Evolutionary conservation across 2,329 filamentous ascomycete species (phyloP), one percentile per base, ranked within the genome.

Genomic region (Meredithiella fracta): DNA sequence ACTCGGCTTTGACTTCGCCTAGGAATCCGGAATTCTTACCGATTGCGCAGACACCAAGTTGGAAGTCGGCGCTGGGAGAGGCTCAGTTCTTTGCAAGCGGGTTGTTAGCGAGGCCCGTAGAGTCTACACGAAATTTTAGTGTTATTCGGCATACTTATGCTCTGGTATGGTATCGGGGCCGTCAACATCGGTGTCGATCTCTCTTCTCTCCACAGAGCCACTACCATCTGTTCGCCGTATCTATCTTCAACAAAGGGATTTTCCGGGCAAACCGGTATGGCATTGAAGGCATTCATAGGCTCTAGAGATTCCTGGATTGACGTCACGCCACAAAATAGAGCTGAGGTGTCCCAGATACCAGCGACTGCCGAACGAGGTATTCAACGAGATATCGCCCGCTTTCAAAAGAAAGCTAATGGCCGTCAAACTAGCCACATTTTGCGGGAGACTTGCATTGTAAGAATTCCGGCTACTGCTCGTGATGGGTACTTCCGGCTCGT

Each of bases 401-500:
- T 85, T 34, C 62, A 69, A 1, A 82, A 79, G 59, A 82, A 77
- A 60, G 73, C 73, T 0, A 66, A 71, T 1, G 71, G 73, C 1
- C 62, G 64, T n/a, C 60, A 68, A 1, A 67, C 67, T 57, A 71
- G 67, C 1, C 80, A 85, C 57, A 55, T 68, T 0, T 66, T 79
- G 0, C 71, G 81, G 1, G 80, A 85, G 64, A 86, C 83, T 0
- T 75, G 77, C 26, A 69, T 86, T 1, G 69, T 85, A 4, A 73
- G 82, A 2, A 80, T 86, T 47, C 83, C 83, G 0, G 77, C 77
- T 0, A 71, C 76, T 0, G 78, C 78, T 0, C 70, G 71, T 0
- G 83, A 86, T 64, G 83, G 83, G 0, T 86, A 86, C 63, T 81
- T 85, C 56, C 78, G 82, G 9, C 68, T 86, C 3, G 76, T 85